Evolutionary conservation across 2,329 filamentous ascomycete genomes (phyloP), one percentile per base, ranked within the genome.

Genomic region (Penicillium verrucosum): DNA sequence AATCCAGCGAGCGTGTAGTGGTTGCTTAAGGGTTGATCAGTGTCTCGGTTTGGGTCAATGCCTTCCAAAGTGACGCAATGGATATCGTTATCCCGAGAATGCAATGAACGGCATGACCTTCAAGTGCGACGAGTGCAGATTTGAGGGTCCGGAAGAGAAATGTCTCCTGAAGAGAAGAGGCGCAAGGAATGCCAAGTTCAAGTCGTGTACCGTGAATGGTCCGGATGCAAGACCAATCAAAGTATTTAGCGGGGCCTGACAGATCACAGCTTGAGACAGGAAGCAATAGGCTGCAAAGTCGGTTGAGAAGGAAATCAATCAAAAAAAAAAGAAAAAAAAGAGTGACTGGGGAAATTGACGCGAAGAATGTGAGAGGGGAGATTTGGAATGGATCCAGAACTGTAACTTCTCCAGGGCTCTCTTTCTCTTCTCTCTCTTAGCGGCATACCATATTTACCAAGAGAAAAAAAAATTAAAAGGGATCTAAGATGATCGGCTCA

Each of bases 401-500:
- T 51, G 40, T 49, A 38, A 14, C 40, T 52, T 52, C 18, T 38
- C 50, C 42, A 49, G 6, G 37, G 25, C 50, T 42, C 34, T 30
- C 27, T 29, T 8, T 21, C 21, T 21, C 18, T 18, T 30, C 29
- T 30, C 29, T 41, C 38, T 41, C 29, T 54, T 58, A 58, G 51
- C 49, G 52, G 46, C 56, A 47, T 38, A 55, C 57, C n/a, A 61
- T 36, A 23, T 50, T 43, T 38, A 45, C 29, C 4, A 36, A 27
- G 27, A 45, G 5, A 49, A 49, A 51, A 53, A 49, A 51, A 45
- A 47, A 51, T 49, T 16, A 36, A 53, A 54, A 57, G 40, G 49
- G 63, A 64, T 61, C 60, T 59, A 58, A 58, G 58, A 60, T 60
- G 62, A 64, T 65, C 62, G 60, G 57, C 63, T 52, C 18, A 34